Base-by-base conservation (phyloP, 495 filamentous ascomycete genomes). In the Daldinia childiae region DNA sequence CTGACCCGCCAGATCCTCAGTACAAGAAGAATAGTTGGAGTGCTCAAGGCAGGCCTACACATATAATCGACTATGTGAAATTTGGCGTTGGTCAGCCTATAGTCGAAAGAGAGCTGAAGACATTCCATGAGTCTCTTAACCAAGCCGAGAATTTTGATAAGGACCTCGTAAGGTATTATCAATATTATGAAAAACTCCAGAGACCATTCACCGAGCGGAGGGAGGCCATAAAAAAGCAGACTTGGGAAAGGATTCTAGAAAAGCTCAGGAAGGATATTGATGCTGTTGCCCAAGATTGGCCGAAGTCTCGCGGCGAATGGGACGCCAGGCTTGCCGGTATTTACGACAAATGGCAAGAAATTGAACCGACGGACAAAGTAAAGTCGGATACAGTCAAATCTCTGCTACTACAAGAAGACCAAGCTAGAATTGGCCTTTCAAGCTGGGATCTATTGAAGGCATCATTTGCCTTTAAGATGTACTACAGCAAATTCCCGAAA, bases 11-110 rank as follows among this genome's bases (percentile, higher is more conserved):
- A 76, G 85, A 78, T 75, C 84, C 74, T 0, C 68, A 62, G 2
- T 85, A 84, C 79, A 77, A 78, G 66, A 60, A 75, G 12, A 62
- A 77, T n/a, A 52, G 45, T 1, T 80, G 79, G 77, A 73, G 11
- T 38, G 78, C 81, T 15, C 75, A 74, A 9, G 75, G 72, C 11
- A 83, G 85, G 2, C 66, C 79, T 1, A 80, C 83, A 0, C 86
- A 91, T 69, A 88, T 96, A 50, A 85, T 94, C 57, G 94, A 97
- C 75, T 86, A 87, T 32, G 81, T 98, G 29, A 89, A 89, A 62
- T 93, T 93, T 60, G 69, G 77, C 0, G 84, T 93, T 3, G 85
- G 89, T 3, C 78, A 76, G 14, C 80, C 82, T 0, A 85, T 89
- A 26, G 80, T 87, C 12, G 72, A 86, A 9, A 75, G 74, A 1